Percentiles rank a stretch among this genome's conserved stretches.
Conservation (phyloP, 345 rosid genomes). For the Eucalyptus virginea region DNA sequence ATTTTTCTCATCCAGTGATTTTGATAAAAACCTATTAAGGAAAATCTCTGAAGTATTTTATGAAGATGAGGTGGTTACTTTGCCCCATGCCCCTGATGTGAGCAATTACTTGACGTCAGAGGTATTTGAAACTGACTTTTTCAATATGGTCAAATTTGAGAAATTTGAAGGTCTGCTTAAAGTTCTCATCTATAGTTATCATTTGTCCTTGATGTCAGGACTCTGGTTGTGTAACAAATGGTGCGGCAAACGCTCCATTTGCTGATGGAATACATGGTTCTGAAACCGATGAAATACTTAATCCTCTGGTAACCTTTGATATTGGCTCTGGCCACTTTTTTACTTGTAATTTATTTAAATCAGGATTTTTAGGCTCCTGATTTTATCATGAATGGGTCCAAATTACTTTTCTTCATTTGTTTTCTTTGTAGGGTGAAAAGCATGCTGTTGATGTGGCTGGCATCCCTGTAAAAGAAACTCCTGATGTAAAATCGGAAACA, state of each 20-base stretch:
- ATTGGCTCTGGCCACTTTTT: background rate
- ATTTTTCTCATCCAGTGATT: constrained; percentile 48
- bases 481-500: constrained; percentile 50
- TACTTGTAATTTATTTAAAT: background rate
- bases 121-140: constrained; percentile 30
- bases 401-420: background rate
- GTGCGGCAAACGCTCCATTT: constrained; percentile 34
- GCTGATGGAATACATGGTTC: constrained; percentile 67
- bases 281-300: constrained; percentile 58
- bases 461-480: constrained; percentile 17
- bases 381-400: background rate
- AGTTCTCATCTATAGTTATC: background rate
- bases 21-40: constrained; percentile 77
- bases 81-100: constrained; percentile 86
- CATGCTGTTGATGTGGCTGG: constrained; percentile 29
- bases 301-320: constrained; percentile 33
- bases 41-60: constrained; percentile 66
- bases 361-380: background rate
- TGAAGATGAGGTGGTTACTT: constrained; percentile 68
- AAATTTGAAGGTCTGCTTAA: background rate
- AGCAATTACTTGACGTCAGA: constrained; percentile 82
- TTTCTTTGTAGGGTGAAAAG: background rate
- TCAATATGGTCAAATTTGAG: background rate
- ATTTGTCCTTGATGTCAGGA: constrained; percentile 29
- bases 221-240: constrained; percentile 59